Base-by-base conservation (phyloP, 768 basidiomycete genomes). In the Kwoniella bestiolae region DNA sequence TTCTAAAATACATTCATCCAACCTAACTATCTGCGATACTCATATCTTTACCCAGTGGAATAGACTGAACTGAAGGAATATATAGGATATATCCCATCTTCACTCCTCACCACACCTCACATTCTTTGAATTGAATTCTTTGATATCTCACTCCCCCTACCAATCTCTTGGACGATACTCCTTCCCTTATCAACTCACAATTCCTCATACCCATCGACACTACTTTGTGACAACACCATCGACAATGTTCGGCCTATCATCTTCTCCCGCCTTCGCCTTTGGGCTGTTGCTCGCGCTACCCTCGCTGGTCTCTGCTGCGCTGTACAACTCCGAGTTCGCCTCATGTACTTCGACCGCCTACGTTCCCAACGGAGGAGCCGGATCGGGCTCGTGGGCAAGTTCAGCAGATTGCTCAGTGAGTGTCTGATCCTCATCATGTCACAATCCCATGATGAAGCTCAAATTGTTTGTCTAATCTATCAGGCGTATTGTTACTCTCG, bases 341-440 rank as follows among this genome's bases (percentile, higher is more conserved):
- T 26, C 52, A 35, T 55, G 52, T 55, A 26, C 52, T 5, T 14
- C 23, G 3, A 26, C 52, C 14, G 29, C 23, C 23, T 55, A 55
- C 23, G 52, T 55, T 9, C 52, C 52, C 11, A 55, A 55, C 23
- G 52, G 52, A 18, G 52, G 29, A 7, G 32, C 52, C 29, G 14
- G 6, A 21, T 55, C 52, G 7, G 52, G 52, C 14, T 16, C 18
- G 6, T 35, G 31, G 32, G 18, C 11, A 32, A 55, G 52, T 55
- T 18, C 52, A 35, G 11, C 52, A 5, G 52, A 16, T 25, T 55
- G 52, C 34, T 12, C 52, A 18, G 52, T 55, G 32, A 55, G 52
- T 23, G n/a, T 14, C 50, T 47, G 14, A 47, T 6, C 23, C 14
- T 5, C 6, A 47, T 47, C 50, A 51, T 47, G 23, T 47, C 25